Conservation (phyloP, 2,329 filamentous ascomycete genomes). For the Hymenoscyphus scutula region DNA sequence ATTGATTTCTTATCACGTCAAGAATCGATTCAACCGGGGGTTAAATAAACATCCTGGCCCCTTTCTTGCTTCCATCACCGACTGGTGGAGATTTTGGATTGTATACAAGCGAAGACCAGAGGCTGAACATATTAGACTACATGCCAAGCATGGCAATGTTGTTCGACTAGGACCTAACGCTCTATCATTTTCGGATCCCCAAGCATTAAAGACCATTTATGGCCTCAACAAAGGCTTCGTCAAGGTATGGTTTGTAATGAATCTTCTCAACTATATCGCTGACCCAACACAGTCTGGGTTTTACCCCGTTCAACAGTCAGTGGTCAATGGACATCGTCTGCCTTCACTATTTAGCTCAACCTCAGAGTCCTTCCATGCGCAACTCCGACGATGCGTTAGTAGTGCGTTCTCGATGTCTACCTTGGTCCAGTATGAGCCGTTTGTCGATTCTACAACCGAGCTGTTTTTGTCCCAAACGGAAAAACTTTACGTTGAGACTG, state of each 20-base stretch:
- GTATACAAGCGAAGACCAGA: constrained; percentile 65
- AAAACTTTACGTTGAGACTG: constrained; percentile 46
- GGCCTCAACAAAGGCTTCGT: constrained; percentile 77
- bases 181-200: constrained; percentile 71
- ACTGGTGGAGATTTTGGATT: constrained; percentile 74
- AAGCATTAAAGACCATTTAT: constrained; percentile 73
- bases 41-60: constrained; percentile 73
- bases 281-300: constrained; percentile 62
- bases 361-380: constrained; percentile 72
- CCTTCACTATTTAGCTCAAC: constrained; percentile 75
- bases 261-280: neutral
- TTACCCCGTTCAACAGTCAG: constrained; percentile 74
- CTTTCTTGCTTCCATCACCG: constrained; percentile 62
- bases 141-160: constrained; percentile 69
- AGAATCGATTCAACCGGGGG: constrained; percentile 53
- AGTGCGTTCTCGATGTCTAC: constrained; percentile 75
- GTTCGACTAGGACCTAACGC: constrained; percentile 73
- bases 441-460: constrained; percentile 72
- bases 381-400: constrained; percentile 72
- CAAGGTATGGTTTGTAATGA: constrained; percentile 53
- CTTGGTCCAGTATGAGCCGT: constrained; percentile 74
- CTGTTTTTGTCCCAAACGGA: constrained; percentile 66
- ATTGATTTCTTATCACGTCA: constrained; percentile 43
- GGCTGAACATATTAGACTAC: constrained; percentile 64
- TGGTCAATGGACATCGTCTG: constrained; percentile 64